phyloP scores from a whole-genome alignment of 352 stramenopile genomes.

The Phytophthora sansomeana region DNA sequence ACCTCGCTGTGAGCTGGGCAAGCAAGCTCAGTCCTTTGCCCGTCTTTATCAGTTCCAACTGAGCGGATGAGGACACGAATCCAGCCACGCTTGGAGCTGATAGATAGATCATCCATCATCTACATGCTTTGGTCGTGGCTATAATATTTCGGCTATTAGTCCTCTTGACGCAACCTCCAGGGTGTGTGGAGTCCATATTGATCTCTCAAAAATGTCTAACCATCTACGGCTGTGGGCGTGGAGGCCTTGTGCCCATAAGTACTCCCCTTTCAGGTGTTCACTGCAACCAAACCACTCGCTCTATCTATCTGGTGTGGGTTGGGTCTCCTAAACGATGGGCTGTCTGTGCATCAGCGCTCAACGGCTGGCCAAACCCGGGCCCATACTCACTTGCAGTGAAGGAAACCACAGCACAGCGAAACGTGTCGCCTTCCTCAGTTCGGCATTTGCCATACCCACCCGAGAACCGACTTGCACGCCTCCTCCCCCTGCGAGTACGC shows the following conservation, averaged over 20 bases:
- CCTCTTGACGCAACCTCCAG: neutral
- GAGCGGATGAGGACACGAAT: slow-evolving; percentile 34
- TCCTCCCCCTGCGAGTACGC: slow-evolving; percentile 33
- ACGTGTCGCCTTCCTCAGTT: slow-evolving; percentile 32
- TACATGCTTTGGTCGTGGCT: no score
- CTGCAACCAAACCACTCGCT: slow-evolving; percentile 3
- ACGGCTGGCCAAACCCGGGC: slow-evolving; percentile 30
- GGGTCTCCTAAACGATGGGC: no score
- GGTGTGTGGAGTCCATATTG: slow-evolving; percentile 2
- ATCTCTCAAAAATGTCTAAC: neutral
- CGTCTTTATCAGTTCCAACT: slow-evolving; percentile 26
- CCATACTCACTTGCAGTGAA: slow-evolving; percentile 36
- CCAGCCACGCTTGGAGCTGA: no score
- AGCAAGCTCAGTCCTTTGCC: slow-evolving; percentile 6
- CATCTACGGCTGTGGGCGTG: neutral
- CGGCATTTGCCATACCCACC: slow-evolving; percentile 44
- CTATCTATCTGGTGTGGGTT: slow-evolving; percentile 22
- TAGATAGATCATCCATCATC: no score
- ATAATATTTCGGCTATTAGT: no score
- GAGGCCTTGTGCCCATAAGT: slow-evolving; percentile 11
- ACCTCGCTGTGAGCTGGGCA: slow-evolving; percentile 33
- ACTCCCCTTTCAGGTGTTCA: slow-evolving; percentile 18
- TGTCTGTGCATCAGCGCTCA: slow-evolving; percentile 37
- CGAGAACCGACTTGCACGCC: no score
- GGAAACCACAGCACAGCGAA: slow-evolving; percentile 22